phyloP scores from a whole-genome alignment of 75 land plant genomes.

The Selaginella moellendorffii region DNA sequence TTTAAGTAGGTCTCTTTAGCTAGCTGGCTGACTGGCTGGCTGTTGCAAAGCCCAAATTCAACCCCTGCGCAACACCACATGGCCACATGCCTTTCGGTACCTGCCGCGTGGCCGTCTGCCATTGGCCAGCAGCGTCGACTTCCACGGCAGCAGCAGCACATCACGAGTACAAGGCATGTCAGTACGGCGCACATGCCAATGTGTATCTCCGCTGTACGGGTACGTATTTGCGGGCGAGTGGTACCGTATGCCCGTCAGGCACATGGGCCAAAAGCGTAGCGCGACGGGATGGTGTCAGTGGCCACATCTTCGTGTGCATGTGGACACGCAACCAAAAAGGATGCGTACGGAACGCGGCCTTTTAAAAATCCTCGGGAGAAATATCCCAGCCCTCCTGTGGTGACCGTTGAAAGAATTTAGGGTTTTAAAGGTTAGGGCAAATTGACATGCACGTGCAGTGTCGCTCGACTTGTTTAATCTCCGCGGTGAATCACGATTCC shows the following conservation, averaged over 20 bases:
- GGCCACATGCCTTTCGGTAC: background rate
- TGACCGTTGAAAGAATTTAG: background rate
- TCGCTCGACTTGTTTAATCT: no score
- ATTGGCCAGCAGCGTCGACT: background rate
- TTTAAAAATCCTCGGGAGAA: background rate
- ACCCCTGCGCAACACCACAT: background rate
- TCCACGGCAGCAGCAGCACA: no score
- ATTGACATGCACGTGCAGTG: no score
- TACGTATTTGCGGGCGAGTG: background rate
- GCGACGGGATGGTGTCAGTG: no score
- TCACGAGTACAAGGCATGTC: background rate
- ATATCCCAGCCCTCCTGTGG: background rate
- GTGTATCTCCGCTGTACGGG: background rate
- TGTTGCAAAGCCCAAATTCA: background rate
- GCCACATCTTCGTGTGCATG: conserved; percentile 1
- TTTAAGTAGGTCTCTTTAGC: no score
- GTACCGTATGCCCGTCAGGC: background rate
- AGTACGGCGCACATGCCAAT: conserved; percentile 1
- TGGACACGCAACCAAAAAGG: no score
- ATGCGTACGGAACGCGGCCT: no score
- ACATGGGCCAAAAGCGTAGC: background rate
- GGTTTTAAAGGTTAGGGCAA: no score
- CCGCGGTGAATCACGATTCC: no score
- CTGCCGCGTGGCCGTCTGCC: background rate
- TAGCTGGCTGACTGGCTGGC: no score